Base-by-base conservation (phyloP, 345 rosid species). In the Citropsis articulata region DNA sequence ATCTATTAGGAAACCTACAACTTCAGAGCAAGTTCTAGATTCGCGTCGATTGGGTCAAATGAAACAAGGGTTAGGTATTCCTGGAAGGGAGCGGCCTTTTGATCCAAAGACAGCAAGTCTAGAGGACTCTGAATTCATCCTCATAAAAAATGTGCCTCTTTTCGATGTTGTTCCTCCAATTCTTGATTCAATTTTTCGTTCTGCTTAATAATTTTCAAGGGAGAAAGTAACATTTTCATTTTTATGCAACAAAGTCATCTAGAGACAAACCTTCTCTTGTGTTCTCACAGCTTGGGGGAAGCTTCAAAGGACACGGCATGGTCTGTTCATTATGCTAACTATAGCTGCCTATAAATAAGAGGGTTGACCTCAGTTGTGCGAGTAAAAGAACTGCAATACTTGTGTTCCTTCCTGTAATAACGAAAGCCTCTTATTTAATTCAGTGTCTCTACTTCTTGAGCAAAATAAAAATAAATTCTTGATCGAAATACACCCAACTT, bases 1-100 rank as follows among this genome's bases (percentile, higher is more conserved):
- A 83, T 73, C 79, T 7, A 56, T 86, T 59, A 83, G 97, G 73
- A 68, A 87, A 50, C 90, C 86, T 9, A 92, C 89, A 30, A 88
- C 84, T 50, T 78, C 92, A 1, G 73, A 84, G 83, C 98, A 92
- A 85, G 93, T 91, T 62, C 75, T 94, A 76, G 82, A 86, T 77
- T 85, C 94, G 0, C 82, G 92, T 40, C 66, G 65, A 55, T 4
- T 92, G 62, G 96, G 94, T 42, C 84, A 84, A 74, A 75, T 88
- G 79, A 92, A 88, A 82, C 97, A 92, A 82, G 93, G 94, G 8
- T 78, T 86, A 19, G 78, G 77, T 76, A 81, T 79, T 78, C 77
- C 71, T 71, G 86, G 77, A 61, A 66, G 83, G 13, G 69, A 59
- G 50, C 50, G 18, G 53, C 63, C 56, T 56, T 83, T 86, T 73